phyloP scores from a whole-genome alignment of 164 flowering plant species.

The Echeveria elegans region DNA sequence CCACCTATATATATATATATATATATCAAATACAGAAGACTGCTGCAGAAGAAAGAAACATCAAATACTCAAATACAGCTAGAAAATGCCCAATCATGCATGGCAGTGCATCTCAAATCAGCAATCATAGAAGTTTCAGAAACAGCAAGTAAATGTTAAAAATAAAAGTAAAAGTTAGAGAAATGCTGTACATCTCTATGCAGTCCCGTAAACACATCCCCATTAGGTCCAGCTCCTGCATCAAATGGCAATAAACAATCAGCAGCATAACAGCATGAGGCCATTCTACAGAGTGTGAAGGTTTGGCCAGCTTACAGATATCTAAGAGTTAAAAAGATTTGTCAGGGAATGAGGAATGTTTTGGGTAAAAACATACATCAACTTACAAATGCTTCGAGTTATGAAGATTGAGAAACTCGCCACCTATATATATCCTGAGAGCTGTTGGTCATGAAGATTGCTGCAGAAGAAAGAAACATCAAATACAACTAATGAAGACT shows the following conservation, averaged over 20 bases:
- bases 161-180: neutral
- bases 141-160: too few species aligned
- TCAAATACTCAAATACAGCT: too few species aligned
- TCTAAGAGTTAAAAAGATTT: conserved; percentile 28
- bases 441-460: conserved; percentile 39
- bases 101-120: too few species aligned
- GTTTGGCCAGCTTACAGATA: conserved; percentile 50
- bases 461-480: conserved; percentile 23
- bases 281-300: neutral
- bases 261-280: conserved; percentile 2
- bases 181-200: conserved; percentile 44
- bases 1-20: conserved; percentile 30
- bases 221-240: conserved; percentile 76
- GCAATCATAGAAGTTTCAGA: too few species aligned
- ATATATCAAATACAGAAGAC: too few species aligned
- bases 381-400: conserved; percentile 61
- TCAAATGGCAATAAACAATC: conserved; percentile 1
- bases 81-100: too few species aligned
- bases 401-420: conserved; percentile 38
- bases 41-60: conserved; percentile 24
- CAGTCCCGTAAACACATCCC: conserved; percentile 56
- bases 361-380: conserved; percentile 26
- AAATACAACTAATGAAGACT: neutral
- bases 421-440: conserved; percentile 49
- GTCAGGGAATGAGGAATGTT: conserved; percentile 47